These are phyloP conservation scores for Aspergillus aculeatus DNA, from an alignment of 2,329 filamentous ascomycete species.

Conservation along the genomic window DNA sequence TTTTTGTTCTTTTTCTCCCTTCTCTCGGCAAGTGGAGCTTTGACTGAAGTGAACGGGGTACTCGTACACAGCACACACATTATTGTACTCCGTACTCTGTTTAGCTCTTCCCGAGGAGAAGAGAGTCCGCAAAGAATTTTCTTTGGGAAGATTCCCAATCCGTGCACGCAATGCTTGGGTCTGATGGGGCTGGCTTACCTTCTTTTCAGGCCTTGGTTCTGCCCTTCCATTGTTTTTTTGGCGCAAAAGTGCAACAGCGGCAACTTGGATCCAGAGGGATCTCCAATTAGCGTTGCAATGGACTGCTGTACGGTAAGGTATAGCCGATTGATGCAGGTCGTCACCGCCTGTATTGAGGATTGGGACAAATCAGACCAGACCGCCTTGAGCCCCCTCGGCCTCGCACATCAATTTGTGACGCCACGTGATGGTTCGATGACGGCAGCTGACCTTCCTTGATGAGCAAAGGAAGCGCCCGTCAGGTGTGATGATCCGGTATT, in stretches of 20 bases:
- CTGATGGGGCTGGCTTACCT: constrained; percentile 13
- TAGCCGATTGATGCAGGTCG: constrained; percentile 12
- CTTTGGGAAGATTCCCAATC: constrained; percentile 9
- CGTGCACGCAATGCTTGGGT: constrained; percentile 8
- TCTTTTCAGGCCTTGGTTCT: constrained; percentile 3
- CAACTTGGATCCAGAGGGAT: constrained; percentile 23
- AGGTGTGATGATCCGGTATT: constrained; percentile 1
- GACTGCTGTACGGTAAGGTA: constrained; percentile 21
- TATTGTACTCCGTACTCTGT: too few relatives aligned
- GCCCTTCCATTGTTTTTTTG: constrained; percentile 15
- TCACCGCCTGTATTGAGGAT: constrained; percentile 17
- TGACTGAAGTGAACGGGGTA: constrained; percentile 1
- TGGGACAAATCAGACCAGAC: constrained; percentile 13
- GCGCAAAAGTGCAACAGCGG: constrained; percentile 12
- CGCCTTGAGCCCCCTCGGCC: constrained; percentile 11
- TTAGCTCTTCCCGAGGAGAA: background rate
- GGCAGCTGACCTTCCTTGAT: constrained; percentile 23
- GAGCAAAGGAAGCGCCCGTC: constrained; percentile 12
- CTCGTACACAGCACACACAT: background rate
- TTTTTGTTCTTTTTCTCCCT: background rate
- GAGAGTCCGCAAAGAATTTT: constrained; percentile 12
- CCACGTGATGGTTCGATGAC: constrained; percentile 33
- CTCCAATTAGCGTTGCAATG: constrained; percentile 24
- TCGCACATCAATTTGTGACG: constrained; percentile 19
- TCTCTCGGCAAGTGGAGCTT: constrained; percentile 6